Evolutionary conservation across 2,329 filamentous ascomycete species (phyloP), one percentile per base, ranked within the genome.

Genomic region (Exophiala mesophila): DNA sequence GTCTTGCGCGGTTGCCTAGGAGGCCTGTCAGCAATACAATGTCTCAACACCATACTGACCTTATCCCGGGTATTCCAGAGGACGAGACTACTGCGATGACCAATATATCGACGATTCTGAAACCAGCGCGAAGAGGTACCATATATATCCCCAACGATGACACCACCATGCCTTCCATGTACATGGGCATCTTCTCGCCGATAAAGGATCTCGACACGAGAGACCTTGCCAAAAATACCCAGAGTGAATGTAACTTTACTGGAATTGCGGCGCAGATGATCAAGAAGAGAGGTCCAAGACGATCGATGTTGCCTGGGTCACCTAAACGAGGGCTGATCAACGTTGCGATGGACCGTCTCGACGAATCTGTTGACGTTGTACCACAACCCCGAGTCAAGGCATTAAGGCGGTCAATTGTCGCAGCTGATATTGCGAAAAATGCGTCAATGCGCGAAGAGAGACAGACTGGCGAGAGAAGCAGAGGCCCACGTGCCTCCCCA

Each of bases 241-340:
- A n/a, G 50, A 57, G 9, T 41, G 44, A 57, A 13, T 47, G 49
- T 1, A 55, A 64, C 28, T 36, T 62, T 6, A 60, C 59, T 4
- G 60, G 52, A 5, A 47, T 65, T n/a, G 64, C 63, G 24, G 51
- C 59, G 20, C 60, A 57, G 19, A 61, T 64, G 51, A 53, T 55
- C 21, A 57, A 50, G 34, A 65, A 63, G 49, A 47, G 56, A 30
- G 55, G 58, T 13, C 50, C 53, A 8, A 57, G 57, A 23, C 59
- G 55, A 26, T 47, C 44, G 17, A 41, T 51, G 18, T 35, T 74
- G 20, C 65, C 68, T 36, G 64, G 59, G 9, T 66, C 69, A 19
- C 70, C 72, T 2, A 73, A 68, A 54, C 66, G 71, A 23, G 64
- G 61, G n/a, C n/a, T n/a, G n/a, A n/a, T n/a, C n/a, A n/a, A n/a